These are phyloP conservation scores for Saccharomyces kudriavzevii DNA, from an alignment of 805 yeast species.

Conservation along the genomic window DNA sequence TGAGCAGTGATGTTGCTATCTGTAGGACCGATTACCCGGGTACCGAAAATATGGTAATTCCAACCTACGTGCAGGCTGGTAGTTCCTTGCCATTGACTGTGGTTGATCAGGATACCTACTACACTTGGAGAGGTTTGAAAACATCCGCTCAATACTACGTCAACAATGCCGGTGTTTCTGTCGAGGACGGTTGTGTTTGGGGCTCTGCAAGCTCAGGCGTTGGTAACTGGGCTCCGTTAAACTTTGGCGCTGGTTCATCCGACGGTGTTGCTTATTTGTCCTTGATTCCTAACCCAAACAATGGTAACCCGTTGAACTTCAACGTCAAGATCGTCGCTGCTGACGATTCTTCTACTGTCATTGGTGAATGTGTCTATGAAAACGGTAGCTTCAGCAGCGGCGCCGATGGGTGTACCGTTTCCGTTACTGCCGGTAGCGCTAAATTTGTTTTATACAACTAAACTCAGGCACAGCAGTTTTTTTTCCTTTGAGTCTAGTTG, in stretches of 20 bases:
- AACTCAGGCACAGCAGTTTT: background rate
- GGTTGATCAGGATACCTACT: slow-evolving; percentile 72
- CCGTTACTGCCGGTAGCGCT: slow-evolving; percentile 73
- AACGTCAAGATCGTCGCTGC: slow-evolving; percentile 74
- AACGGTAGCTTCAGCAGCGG: slow-evolving; percentile 60
- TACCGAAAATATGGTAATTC: slow-evolving; percentile 96
- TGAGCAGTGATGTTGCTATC: slow-evolving; percentile 65
- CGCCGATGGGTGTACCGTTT: slow-evolving; percentile 80
- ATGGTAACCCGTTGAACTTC: slow-evolving; percentile 57
- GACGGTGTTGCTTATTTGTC: slow-evolving; percentile 72
- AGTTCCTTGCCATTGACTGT: slow-evolving; percentile 59
- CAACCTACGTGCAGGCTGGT: slow-evolving; percentile 77
- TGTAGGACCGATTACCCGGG: slow-evolving; percentile 99
- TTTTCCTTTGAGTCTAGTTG: background rate
- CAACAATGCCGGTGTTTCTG: slow-evolving; percentile 89
- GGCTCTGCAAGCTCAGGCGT: slow-evolving; percentile 69
- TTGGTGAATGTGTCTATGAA: slow-evolving; percentile 74
- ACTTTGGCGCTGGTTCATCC: slow-evolving; percentile 86
- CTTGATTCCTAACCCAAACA: slow-evolving; percentile 93
- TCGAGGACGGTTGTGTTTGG: slow-evolving; percentile 93
- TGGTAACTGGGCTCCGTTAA: slow-evolving; percentile 98
- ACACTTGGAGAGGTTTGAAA: slow-evolving; percentile 67
- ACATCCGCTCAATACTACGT: slow-evolving; percentile 97
- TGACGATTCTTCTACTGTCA: slow-evolving; percentile 51
- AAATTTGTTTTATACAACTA: slow-evolving; percentile 58